These are phyloP conservation scores for Magnaporthiopsis poae DNA, from an alignment of 2,329 filamentous ascomycete species.

Conservation along the genomic window DNA sequence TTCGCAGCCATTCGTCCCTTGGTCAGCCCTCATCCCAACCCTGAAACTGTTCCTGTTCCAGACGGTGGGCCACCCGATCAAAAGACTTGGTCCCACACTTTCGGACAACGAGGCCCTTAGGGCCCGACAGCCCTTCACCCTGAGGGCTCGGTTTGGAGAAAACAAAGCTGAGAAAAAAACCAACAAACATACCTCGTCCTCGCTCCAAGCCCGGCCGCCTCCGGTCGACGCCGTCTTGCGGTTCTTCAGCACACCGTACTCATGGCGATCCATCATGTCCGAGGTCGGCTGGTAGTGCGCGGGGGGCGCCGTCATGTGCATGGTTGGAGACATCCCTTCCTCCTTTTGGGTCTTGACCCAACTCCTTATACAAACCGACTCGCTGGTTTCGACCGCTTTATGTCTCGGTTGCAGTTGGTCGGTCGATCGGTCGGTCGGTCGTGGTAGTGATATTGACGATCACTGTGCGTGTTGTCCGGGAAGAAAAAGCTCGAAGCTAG, in stretches of 20 bases:
- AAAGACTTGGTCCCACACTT: neutral
- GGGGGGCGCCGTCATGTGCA: constrained; percentile 34
- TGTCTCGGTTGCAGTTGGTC: neutral
- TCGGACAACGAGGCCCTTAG: neutral
- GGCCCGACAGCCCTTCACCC: neutral
- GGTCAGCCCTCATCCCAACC: constrained; percentile 6
- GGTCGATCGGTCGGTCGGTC: neutral
- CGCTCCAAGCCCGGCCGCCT: constrained; percentile 72
- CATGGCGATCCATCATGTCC: constrained; percentile 47
- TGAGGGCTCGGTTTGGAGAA: neutral
- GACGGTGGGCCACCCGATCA: constrained; percentile 3
- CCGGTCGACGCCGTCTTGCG: constrained; percentile 61
- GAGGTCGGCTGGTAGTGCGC: constrained; percentile 38
- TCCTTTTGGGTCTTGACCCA: constrained; percentile 17
- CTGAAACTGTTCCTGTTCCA: constrained; percentile 5
- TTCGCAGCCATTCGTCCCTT: neutral
- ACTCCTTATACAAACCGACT: constrained; percentile 10
- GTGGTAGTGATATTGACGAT: neutral
- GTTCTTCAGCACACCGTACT: constrained; percentile 53
- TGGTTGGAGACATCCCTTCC: constrained; percentile 40
- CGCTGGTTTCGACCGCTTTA: neutral
- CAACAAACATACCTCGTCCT: constrained; percentile 59
- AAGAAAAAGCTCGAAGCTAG: constrained; percentile 4
- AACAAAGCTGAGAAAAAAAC: neutral
- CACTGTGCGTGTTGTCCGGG: constrained; percentile 6